Evolutionary conservation across 768 basidiomycete genomes (phyloP).

Genomic region (Inosperma sp.): DNA sequence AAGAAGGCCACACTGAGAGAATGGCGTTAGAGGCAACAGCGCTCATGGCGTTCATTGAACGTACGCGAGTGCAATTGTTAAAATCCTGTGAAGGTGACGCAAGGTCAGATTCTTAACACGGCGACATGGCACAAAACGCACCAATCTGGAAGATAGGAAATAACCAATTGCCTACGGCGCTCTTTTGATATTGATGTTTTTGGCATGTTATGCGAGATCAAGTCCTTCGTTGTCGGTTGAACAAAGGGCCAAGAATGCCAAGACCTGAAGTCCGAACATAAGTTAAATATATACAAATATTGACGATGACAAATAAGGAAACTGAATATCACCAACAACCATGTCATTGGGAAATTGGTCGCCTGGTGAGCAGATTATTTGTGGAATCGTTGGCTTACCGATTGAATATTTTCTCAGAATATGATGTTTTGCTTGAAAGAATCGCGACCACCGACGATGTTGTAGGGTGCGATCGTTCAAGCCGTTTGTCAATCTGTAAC

Average conservation of each 20-base stretch:
- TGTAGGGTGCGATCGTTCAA: slow-evolving; percentile 47
- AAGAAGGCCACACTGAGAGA: slow-evolving; percentile 53
- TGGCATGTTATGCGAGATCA: too few relatives aligned
- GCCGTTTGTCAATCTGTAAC: slow-evolving; percentile 2
- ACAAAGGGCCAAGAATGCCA: too few relatives aligned
- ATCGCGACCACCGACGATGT: slow-evolving; percentile 61
- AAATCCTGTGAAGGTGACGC: slow-evolving; percentile 42
- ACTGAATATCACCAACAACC: too few relatives aligned
- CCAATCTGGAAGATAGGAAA: slow-evolving; percentile 78
- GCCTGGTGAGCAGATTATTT: slow-evolving; percentile 37
- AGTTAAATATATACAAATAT: too few relatives aligned
- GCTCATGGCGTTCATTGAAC: slow-evolving; percentile 17
- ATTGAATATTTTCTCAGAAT: slow-evolving; percentile 36
- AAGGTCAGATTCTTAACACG: slow-evolving; percentile 9
- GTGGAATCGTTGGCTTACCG: not conserved
- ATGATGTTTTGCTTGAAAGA: slow-evolving; percentile 53
- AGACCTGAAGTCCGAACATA: too few relatives aligned
- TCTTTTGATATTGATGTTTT: slow-evolving; percentile 26
- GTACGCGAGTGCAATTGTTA: slow-evolving; percentile 65
- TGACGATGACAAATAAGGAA: too few relatives aligned
- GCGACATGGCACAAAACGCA: slow-evolving; percentile 29
- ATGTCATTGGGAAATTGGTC: too few relatives aligned
- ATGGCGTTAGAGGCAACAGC: slow-evolving; percentile 1
- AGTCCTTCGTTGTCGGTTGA: too few relatives aligned
- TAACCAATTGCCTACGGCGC: slow-evolving; percentile 41